Evolutionary conservation across 176 grass and related monocot species (phyloP).

Genomic region (Triticum turgidum): DNA sequence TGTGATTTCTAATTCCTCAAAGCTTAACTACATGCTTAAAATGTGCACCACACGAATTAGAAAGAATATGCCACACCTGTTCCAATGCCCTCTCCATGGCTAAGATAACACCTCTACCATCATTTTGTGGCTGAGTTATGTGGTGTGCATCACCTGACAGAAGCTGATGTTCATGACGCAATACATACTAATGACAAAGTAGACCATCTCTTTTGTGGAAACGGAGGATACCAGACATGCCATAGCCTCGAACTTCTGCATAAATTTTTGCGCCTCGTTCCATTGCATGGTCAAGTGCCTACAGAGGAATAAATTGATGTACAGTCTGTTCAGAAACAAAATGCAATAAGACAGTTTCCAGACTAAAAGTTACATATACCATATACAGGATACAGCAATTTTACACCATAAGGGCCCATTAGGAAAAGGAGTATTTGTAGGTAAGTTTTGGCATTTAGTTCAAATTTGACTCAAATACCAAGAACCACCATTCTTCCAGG

Average conservation of each 20-base stretch:
- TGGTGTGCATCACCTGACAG: slow-evolving; percentile 86
- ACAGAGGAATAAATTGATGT: neutral
- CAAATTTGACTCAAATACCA: neutral
- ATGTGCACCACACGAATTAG: neutral
- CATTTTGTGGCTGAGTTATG: slow-evolving; percentile 82
- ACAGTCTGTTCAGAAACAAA: slow-evolving; percentile 6
- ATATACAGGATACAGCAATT: neutral
- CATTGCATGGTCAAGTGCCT: slow-evolving; percentile 87
- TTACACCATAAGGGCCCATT: neutral
- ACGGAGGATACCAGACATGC: slow-evolving; percentile 79
- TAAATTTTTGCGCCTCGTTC: slow-evolving; percentile 85
- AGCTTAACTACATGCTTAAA: neutral
- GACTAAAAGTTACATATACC: neutral
- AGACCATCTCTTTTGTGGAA: slow-evolving; percentile 5
- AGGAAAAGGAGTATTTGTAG: neutral
- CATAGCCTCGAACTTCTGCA: slow-evolving; percentile 89
- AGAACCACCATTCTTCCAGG: neutral
- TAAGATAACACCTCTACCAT: slow-evolving; percentile 84
- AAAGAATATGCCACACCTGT: slow-evolving; percentile 45
- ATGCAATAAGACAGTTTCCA: neutral
- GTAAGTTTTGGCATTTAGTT: neutral
- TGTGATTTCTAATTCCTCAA: neutral
- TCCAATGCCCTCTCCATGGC: slow-evolving; percentile 78
- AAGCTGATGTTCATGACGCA: slow-evolving; percentile 6
- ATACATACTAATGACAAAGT: neutral